These are phyloP conservation scores for Sporothrix globosa DNA, from an alignment of 2,329 filamentous ascomycete genomes.

Conservation along the genomic window DNA sequence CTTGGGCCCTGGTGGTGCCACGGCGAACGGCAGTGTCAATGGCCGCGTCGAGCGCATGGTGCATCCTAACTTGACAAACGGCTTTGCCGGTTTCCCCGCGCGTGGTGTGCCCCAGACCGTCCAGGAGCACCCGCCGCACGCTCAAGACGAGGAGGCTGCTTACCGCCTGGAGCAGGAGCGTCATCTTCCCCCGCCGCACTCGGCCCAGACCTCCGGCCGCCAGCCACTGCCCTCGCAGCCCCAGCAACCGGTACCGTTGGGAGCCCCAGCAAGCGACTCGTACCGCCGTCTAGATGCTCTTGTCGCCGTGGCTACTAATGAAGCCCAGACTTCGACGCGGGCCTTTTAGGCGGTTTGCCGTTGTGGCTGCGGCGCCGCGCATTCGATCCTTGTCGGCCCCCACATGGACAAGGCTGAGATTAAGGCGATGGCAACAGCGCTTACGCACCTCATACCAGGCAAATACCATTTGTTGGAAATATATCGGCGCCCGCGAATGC, in stretches of 20 bases:
- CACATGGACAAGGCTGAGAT: neutral
- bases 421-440: no score
- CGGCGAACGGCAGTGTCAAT: slow-evolving; percentile 38
- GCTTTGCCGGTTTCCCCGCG: slow-evolving; percentile 36
- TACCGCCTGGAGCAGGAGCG: slow-evolving; percentile 20
- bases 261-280: neutral
- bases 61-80: slow-evolving; percentile 53
- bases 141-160: slow-evolving; percentile 1
- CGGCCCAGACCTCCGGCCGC: neutral
- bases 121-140: slow-evolving; percentile 31
- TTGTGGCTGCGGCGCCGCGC: neutral
- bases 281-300: slow-evolving; percentile 35
- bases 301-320: slow-evolving; percentile 37
- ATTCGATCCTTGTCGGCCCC: no score
- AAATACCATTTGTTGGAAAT: no score
- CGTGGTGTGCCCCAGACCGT: slow-evolving; percentile 35
- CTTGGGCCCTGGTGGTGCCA: slow-evolving; percentile 51
- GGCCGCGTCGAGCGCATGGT: slow-evolving; percentile 58
- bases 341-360: slow-evolving; percentile 34
- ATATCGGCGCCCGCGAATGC: no score
- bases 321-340: slow-evolving; percentile 29
- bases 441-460: no score
- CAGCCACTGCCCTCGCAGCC: slow-evolving; percentile 20
- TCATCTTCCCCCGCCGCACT: neutral
- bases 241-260: neutral